phyloP scores from a whole-genome alignment of 306 rosid species.

The Notholithocarpus densiflorus region DNA sequence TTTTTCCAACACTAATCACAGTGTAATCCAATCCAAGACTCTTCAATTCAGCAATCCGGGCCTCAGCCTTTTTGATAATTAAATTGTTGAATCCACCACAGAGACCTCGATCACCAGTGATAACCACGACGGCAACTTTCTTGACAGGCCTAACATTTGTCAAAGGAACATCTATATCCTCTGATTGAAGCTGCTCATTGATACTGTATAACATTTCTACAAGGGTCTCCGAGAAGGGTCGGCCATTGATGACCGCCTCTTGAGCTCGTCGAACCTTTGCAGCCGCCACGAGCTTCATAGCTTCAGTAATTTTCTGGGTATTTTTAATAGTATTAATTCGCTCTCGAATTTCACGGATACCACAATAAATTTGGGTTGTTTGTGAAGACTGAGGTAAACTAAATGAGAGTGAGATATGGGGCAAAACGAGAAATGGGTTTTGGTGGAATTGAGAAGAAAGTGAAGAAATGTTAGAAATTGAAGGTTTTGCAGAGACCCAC shows the following conservation, averaged over 20 bases:
- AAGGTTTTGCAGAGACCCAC: slow-evolving; percentile 30
- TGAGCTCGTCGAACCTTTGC: slow-evolving; percentile 78
- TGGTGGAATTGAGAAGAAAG: slow-evolving; percentile 12
- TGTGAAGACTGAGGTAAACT: slow-evolving; percentile 5
- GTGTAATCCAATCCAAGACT: slow-evolving; percentile 41
- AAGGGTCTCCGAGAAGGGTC: slow-evolving; percentile 65
- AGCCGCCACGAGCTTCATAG: slow-evolving; percentile 78
- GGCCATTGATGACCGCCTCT: slow-evolving; percentile 66
- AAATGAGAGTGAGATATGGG: neutral
- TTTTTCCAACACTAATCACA: slow-evolving; percentile 70
- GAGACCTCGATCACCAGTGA: slow-evolving; percentile 66
- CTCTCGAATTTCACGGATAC: slow-evolving; percentile 50
- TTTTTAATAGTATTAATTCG: slow-evolving; percentile 52
- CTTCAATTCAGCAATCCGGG: slow-evolving; percentile 41
- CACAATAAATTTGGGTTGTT: slow-evolving; percentile 26
- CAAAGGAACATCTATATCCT: slow-evolving; percentile 49
- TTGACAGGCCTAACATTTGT: slow-evolving; percentile 43
- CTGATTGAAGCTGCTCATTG: slow-evolving; percentile 47
- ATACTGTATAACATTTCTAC: slow-evolving; percentile 46
- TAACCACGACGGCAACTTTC: slow-evolving; percentile 55
- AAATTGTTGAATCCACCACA: slow-evolving; percentile 69
- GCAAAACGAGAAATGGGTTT: slow-evolving; percentile 16
- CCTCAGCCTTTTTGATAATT: slow-evolving; percentile 45
- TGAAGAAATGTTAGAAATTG: slow-evolving; percentile 6
- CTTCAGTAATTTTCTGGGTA: slow-evolving; percentile 69